Base-by-base conservation (phyloP, 1,139 yeast species). In the Citeromyces hawaiiensis region DNA sequence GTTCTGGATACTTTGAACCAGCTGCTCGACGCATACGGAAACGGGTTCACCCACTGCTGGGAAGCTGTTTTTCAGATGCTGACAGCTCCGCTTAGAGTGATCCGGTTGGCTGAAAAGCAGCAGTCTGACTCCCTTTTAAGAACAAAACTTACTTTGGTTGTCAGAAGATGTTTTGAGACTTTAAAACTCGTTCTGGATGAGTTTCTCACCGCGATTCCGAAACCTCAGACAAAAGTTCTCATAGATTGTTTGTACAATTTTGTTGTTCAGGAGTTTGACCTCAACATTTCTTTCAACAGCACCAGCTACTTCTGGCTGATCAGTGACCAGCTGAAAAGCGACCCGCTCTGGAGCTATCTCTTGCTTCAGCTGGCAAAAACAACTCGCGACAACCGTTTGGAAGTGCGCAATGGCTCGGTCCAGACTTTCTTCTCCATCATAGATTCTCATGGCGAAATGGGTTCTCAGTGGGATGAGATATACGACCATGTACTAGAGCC, bases 231-330 rank as follows among this genome's bases (percentile, higher is more conserved):
- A 38, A 71, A 69, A 44, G 64, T 68, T 5, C 68, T 87, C 29
- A 75, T 86, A 43, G 86, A 83, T 47, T 76, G 88, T 1, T 64
- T 88, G 36, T 72, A 69, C 47, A 70, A 75, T 45, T 91, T 86
- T 56, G 79, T 86, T 36, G 59, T 67, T 10, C 97, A 91, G 51
- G 59, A 58, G 2, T 66, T 63, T 45, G 95, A 87, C 48, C 59
- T 88, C 48, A 91, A 91, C 53, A 83, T 86, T 30, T 83, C 96
- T 0, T 87, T 88, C 54, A 83, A 94, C 40, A 78, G 96, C 0
- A 83, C 87, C 7, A 83, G 96, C 50, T 83, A 86, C 49, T 88
- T 86, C 52, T 91, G 97, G 97, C 58, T 82, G 29, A 73, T 88
- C 7, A 82, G 95, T 48, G 97, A 88, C 53, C 75, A 80, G 42